These are phyloP conservation scores for Onygena corvina DNA, from an alignment of 2,329 filamentous ascomycete genomes.

Conservation along the genomic window DNA sequence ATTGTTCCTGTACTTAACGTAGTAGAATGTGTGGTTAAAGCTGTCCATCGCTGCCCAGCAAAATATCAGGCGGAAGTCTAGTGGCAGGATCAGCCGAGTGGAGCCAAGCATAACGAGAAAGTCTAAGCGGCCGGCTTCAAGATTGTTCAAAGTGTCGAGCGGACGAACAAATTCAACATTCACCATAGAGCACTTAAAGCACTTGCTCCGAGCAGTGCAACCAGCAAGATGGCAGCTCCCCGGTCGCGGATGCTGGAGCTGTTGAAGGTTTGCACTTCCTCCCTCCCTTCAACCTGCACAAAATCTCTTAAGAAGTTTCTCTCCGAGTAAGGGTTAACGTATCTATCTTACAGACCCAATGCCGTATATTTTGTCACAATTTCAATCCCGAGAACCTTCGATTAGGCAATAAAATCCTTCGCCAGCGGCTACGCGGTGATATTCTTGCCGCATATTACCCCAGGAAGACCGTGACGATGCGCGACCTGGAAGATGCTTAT, in stretches of 20 bases:
- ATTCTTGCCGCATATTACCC: slow-evolving; percentile 81
- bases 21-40: background rate
- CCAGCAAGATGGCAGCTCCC: slow-evolving; percentile 38
- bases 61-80: background rate
- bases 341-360: slow-evolving; percentile 55
- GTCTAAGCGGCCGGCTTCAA: background rate
- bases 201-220: background rate
- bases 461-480: slow-evolving; percentile 56
- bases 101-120: background rate
- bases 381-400: slow-evolving; percentile 77
- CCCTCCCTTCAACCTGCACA: background rate
- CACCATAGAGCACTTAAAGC: background rate
- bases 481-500: slow-evolving; percentile 61
- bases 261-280: slow-evolving; percentile 51
- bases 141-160: background rate
- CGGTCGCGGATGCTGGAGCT: slow-evolving; percentile 51
- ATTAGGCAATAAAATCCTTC: slow-evolving; percentile 82
- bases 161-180: background rate
- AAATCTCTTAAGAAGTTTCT: background rate
- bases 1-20: background rate
- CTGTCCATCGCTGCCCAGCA: background rate
- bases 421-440: slow-evolving; percentile 76
- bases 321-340: background rate
- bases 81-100: background rate
- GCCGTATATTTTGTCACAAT: slow-evolving; percentile 77